phyloP scores from a whole-genome alignment of 2,329 filamentous ascomycete genomes.

The Fusarium denticulatum region DNA sequence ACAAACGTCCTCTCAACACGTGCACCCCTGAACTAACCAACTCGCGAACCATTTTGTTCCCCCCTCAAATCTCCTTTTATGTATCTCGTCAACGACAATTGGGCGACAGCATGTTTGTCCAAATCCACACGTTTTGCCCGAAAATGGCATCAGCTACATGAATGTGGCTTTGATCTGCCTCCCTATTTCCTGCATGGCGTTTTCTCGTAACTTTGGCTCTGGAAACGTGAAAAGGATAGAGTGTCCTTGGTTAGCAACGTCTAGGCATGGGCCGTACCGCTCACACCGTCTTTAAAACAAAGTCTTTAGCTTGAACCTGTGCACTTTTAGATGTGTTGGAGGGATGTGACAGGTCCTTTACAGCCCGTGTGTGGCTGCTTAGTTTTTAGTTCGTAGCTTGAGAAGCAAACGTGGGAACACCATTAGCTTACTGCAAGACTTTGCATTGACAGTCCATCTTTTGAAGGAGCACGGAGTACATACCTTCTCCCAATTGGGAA shows the following conservation, averaged over 20 bases:
- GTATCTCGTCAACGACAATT: constrained; percentile 1
- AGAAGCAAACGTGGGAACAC: neutral
- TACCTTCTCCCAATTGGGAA: neutral
- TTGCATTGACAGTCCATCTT: neutral
- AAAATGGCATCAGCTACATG: neutral
- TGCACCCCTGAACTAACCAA: neutral
- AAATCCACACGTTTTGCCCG: neutral
- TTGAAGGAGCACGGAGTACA: neutral
- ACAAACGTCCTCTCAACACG: neutral
- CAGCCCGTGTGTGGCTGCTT: neutral
- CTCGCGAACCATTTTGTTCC: neutral
- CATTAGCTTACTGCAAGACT: neutral
- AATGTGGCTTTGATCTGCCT: constrained; percentile 11
- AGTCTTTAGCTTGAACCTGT: neutral
- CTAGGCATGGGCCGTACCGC: constrained; percentile 35
- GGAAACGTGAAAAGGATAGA: neutral
- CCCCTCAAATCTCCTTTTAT: neutral
- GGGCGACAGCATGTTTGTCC: constrained; percentile 7
- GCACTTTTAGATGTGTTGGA: neutral
- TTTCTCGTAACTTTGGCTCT: neutral
- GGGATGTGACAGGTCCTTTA: neutral
- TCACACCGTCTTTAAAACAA: constrained; percentile 5
- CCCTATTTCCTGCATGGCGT: neutral
- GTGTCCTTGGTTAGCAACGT: neutral
- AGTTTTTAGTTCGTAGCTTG: neutral